Evolutionary conservation across 768 basidiomycete genomes (phyloP), one percentile per base, ranked within the genome.

Genomic region (Auricularia sp.): DNA sequence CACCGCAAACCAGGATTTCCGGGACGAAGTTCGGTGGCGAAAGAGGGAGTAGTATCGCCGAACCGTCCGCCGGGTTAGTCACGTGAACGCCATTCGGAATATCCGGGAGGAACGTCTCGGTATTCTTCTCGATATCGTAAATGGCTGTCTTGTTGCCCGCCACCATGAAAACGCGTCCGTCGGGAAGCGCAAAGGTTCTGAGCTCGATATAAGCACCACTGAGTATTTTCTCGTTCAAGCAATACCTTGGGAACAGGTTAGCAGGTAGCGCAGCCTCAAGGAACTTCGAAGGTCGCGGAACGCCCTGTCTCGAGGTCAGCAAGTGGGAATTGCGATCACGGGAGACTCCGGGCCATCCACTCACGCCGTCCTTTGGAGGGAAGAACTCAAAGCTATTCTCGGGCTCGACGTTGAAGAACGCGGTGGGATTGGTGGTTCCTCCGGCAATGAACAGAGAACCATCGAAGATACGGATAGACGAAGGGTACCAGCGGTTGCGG

Each of bases 121-220:
- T 74, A 67, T 77, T 74, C 21, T 63, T 68, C 61, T 73, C 71
- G 51, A 73, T 67, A 64, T 76, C 73, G 67, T 76, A 77, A 44
- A 77, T 74, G 61, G 76, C 74, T 2, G 87, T 86, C 36, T 77
- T 77, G 79, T 81, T 85, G 71, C 87, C 87, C 2, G 86, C 83
- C 69, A 87, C 87, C 44, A 88, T 76, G 62, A 89, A 73, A 0
- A 88, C 70, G 61, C 77, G 79, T 0, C 85, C 86, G 8, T 86
- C 87, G 0, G 87, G 87, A 10, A 73, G 67, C 3, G 47, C 47
- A 18, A 51, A 51, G 18, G 16, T 18, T 51, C 39, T 42, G 39
- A 42, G 39, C 7, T 8, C 39, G 12, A 14, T 42, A 14, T 42
- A 7, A 42, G 8, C 8, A 14, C 12, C 39, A 42, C 8, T 42